Evolutionary conservation across 257 asterid species (phyloP).

Genomic region (Ajuga chamaepitys): DNA sequence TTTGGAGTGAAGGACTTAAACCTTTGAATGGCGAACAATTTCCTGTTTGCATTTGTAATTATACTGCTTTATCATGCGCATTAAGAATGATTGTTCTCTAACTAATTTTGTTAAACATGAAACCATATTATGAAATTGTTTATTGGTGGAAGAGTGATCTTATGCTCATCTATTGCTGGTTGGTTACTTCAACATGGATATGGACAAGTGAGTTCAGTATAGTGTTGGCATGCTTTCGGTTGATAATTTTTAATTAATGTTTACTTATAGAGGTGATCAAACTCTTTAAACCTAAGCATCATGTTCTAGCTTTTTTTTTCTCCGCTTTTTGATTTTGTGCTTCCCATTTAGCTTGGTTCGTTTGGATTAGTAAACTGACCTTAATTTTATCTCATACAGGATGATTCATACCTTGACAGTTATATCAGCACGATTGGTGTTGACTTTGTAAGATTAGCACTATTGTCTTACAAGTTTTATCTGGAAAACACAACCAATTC

Average conservation of each 20-base stretch:
- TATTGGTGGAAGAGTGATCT: background rate
- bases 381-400: slow-evolving; percentile 32
- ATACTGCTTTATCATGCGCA: background rate
- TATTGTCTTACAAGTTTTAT: background rate
- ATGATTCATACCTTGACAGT: slow-evolving; percentile 82
- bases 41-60: background rate
- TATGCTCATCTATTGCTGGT: background rate
- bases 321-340: too few relatives aligned
- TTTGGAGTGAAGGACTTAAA: background rate
- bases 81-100: background rate
- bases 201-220: background rate
- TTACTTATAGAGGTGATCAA: background rate
- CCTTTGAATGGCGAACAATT: background rate
- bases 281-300: background rate
- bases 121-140: background rate
- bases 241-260: background rate
- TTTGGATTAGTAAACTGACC: background rate
- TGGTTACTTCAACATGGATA: too few relatives aligned
- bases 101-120: too few relatives aligned
- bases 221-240: background rate
- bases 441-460: slow-evolving; percentile 69
- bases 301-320: too few relatives aligned
- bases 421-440: slow-evolving; percentile 92
- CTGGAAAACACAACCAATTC: background rate
- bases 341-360: too few relatives aligned